Evolutionary conservation across 2,329 filamentous ascomycete species (phyloP).

Genomic region (Scorias spongiosa): DNA sequence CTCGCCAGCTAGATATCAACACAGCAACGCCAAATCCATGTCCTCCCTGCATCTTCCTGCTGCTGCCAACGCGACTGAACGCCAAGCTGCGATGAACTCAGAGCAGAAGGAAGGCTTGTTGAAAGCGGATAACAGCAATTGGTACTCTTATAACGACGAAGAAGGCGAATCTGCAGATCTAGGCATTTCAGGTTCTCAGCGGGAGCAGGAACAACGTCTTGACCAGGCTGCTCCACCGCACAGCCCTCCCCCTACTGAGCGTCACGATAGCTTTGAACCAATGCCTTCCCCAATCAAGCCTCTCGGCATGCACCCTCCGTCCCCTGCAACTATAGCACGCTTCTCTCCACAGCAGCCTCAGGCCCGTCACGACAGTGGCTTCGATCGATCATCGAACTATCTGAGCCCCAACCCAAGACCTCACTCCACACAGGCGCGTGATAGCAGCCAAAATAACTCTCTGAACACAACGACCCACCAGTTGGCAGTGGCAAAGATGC

Average conservation of each 20-base stretch:
- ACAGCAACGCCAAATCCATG: not conserved
- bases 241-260: slow-evolving; percentile 6
- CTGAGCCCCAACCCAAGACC: not conserved
- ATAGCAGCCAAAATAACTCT: not conserved
- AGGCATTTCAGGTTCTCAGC: slow-evolving; percentile 8
- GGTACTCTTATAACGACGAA: slow-evolving; percentile 25
- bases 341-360: not conserved
- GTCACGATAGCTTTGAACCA: slow-evolving; percentile 2
- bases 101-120: slow-evolving; percentile 23
- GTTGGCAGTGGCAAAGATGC: not conserved
- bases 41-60: not conserved
- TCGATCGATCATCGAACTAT: not conserved
- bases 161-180: slow-evolving; percentile 12
- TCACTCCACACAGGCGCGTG: not conserved
- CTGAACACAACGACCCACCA: not conserved
- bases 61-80: slow-evolving; percentile 5
- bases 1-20: not conserved
- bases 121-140: slow-evolving; percentile 25
- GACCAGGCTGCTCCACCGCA: slow-evolving; percentile 1
- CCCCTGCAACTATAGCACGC: not conserved
- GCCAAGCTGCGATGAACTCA: slow-evolving; percentile 7
- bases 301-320: not conserved
- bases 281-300: not conserved
- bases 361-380: not conserved
- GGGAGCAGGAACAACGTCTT: slow-evolving; percentile 1